Conservation (phyloP, 192 early-diverging fungal genomes). For the Coemansia pectinata region DNA sequence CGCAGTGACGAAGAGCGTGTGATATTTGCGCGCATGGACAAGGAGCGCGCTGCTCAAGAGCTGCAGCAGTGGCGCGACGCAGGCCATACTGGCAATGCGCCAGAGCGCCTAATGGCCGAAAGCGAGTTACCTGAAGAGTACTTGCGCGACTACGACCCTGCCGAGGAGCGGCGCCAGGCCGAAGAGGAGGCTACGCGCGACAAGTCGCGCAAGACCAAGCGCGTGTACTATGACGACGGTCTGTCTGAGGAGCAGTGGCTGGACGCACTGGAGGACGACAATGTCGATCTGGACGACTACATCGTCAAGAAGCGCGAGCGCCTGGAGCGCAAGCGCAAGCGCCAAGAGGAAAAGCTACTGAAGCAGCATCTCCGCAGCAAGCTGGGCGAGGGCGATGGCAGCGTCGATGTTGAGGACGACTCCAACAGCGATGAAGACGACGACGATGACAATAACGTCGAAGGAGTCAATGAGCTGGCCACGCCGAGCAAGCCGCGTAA, state of each 20-base stretch:
- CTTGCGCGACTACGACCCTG: conserved; percentile 61
- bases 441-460: not conserved
- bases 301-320: conserved; percentile 52
- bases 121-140: conserved; percentile 85
- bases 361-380: conserved; percentile 26
- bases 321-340: conserved; percentile 40
- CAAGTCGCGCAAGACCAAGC: conserved; percentile 70
- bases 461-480: conserved; percentile 1
- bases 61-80: conserved; percentile 53
- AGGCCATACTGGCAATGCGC: conserved; percentile 62
- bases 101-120: conserved; percentile 82
- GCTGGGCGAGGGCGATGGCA: conserved; percentile 18
- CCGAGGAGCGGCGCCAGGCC: conserved; percentile 52
- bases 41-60: conserved; percentile 62
- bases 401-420: conserved; percentile 6
- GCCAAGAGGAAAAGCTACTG: conserved; percentile 29
- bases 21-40: conserved; percentile 70
- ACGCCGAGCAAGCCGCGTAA: conserved; percentile 18
- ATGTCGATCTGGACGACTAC: conserved; percentile 62
- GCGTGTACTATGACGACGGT: conserved; percentile 88
- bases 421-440: conserved; percentile 2
- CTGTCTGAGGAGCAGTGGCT: conserved; percentile 94
- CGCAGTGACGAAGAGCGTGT: conserved; percentile 75
- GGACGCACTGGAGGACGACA: conserved; percentile 70
- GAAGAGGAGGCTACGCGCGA: conserved; percentile 66